Base-by-base conservation (phyloP, 495 filamentous ascomycete genomes). In the Recurvomyces mirabilis region DNA sequence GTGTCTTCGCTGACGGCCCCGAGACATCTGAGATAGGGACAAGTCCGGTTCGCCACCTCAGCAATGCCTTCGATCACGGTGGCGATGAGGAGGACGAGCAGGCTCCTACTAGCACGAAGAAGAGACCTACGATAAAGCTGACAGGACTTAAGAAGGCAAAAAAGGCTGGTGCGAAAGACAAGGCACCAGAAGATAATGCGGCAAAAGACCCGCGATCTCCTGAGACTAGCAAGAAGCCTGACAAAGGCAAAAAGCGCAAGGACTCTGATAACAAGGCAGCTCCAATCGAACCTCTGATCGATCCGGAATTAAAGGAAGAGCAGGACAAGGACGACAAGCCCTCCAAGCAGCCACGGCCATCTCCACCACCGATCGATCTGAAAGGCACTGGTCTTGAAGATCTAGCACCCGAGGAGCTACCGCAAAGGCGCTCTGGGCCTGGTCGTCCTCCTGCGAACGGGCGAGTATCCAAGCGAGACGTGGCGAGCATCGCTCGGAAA, bases 401-500 rank as follows among this genome's bases (percentile, higher is more conserved):
- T 13, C 15, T 49, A 21, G 18, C 39, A 2, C 21, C 37, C 4
- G 51, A 39, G 18, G 35, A 56, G 14, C 48, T 60, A 40, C 71
- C 74, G 4, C 68, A 70, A 3, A 84, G 78, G 57, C 82, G 85
- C 41, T 79, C 83, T 41, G 87, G 87, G 10, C 87, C 87, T 33
- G 87, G 87, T 24, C 68, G 87, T 41, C 87, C 87, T 33, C 87
- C 87, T 7, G 93, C 93, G 68, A 82, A 93, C 60, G 87, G 87
- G 5, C 77, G 91, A 57, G 87, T 93, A 75, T 94, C 87, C 6
- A 93, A 93, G 66, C 74, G 86, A 28, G 83, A 85, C 60, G 68
- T 41, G 38, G 28, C 20, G 34, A 21, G 31, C 21, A 44, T 45
- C 23, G 55, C 44, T 25, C 35, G 31, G 33, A 47, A 38, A 46